These are phyloP conservation scores for Mucor velutinosus DNA, from an alignment of 371 early-diverging fungal species.

Conservation along the genomic window DNA sequence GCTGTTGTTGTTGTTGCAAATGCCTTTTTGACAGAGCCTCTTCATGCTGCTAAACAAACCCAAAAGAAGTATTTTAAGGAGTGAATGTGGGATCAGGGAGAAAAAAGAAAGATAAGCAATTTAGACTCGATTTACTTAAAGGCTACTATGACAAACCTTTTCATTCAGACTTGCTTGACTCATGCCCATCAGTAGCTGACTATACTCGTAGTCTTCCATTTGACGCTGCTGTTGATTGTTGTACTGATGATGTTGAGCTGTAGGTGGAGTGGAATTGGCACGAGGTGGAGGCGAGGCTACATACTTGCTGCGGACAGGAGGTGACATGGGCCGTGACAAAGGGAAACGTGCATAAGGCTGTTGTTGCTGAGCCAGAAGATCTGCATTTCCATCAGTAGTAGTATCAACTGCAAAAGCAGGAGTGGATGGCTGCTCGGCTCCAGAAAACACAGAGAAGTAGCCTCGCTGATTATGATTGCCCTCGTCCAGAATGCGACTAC, in stretches of 20 bases:
- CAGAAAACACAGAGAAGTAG: constrained; percentile 6
- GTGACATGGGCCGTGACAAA: constrained; percentile 32
- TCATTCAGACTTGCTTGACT: constrained; percentile 19
- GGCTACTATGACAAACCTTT: not conserved
- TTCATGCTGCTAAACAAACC: not conserved
- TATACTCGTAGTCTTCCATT: constrained; percentile 32
- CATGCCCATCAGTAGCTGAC: constrained; percentile 21
- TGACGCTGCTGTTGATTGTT: constrained; percentile 14
- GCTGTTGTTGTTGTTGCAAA: constrained; percentile 17
- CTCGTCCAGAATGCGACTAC: not conserved
- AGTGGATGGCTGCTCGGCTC: not conserved
- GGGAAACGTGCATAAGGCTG: constrained; percentile 20
- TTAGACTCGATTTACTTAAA: not conserved
- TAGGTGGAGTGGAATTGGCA: constrained; percentile 48
- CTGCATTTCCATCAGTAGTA: not conserved
- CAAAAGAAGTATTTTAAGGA: not conserved
- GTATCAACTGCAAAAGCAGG: constrained; percentile 12
- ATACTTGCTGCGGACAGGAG: constrained; percentile 34
- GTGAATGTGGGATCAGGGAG: not conserved
- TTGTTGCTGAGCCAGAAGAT: constrained; percentile 4
- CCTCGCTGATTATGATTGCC: not conserved
- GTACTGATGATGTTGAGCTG: constrained; percentile 20
- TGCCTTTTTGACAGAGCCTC: constrained; percentile 16
- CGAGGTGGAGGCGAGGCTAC: constrained; percentile 41
- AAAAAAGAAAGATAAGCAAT: not conserved